These are phyloP conservation scores for Boechera retrofracta DNA, from an alignment of 345 rosid species.

Conservation along the genomic window DNA sequence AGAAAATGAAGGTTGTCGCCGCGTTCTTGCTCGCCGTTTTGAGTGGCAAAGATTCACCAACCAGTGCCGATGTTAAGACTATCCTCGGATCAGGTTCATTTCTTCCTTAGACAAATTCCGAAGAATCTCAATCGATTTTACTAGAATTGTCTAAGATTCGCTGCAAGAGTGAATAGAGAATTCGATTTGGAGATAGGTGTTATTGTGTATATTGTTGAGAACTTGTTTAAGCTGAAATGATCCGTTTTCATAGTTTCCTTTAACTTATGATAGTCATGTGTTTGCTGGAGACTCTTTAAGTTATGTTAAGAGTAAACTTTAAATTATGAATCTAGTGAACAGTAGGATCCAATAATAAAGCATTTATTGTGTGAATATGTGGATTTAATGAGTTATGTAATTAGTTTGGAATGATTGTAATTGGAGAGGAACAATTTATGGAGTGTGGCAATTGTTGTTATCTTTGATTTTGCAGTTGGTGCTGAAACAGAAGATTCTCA, in stretches of 20 bases:
- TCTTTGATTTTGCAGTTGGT: conserved; percentile 54
- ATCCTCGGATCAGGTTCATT: conserved; percentile 74
- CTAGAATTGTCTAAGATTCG: neutral
- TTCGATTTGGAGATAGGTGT: neutral
- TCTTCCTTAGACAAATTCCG: neutral
- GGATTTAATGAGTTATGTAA: neutral
- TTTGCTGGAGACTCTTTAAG: too few relatives aligned
- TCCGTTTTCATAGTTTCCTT: too few relatives aligned
- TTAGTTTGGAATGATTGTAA: neutral
- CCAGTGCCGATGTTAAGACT: conserved; percentile 56
- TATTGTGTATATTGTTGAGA: neutral
- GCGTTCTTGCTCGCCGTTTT: conserved; percentile 72
- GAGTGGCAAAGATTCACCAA: conserved; percentile 69
- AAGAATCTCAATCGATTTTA: too few relatives aligned
- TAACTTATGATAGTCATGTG: too few relatives aligned
- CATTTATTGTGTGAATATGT: neutral
- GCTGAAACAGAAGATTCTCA: conserved; percentile 64
- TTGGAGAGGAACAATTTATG: neutral
- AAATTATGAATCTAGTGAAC: neutral
- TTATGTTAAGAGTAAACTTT: too few relatives aligned
- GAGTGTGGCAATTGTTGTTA: neutral
- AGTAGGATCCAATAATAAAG: neutral
- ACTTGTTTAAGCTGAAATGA: neutral
- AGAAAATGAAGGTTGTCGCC: conserved; percentile 76
- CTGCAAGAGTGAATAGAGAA: neutral